Base-by-base conservation (phyloP, 441 rosid species). In the Mallotus repandus region DNA sequence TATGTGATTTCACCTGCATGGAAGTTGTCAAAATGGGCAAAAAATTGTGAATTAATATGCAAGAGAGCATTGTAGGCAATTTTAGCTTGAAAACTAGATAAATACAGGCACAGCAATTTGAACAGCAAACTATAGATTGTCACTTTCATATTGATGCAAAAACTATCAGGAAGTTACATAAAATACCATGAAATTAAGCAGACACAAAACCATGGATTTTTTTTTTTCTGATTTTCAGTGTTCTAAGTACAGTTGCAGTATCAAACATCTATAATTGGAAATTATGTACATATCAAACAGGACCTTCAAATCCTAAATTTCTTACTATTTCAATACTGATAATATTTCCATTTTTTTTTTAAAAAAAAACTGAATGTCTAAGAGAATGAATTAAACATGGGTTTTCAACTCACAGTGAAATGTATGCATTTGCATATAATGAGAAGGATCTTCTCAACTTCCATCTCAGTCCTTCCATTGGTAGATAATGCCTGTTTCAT, bases 1-100 rank as follows among this genome's bases (percentile, higher is more conserved):
- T 87, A 73, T 91, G 89, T 15, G 97, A 91, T 77, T 86, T 89
- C 82, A 89, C 90, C 98, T 93, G 72, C 62, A 85, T 81, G 73
- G 79, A 61, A 65, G 78, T 19, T 79, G 21, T 72, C 7, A 56
- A 21, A 67, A 4, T 69, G 25, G 71, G 76, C 72, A 79, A 75
- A 76, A 78, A 76, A 55, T 66, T 66, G 76, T 32, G 35, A 43
- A 79, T 69, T 72, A 65, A 12, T 61, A 66, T 52, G 84, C 58
- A 67, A 70, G 77, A 56, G 57, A 72, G 76, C 3, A 64, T 54
- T 54, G 46, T 54, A 25, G 64, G 50, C 56, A 22, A 63, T 63
- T 35, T 54, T n/a, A 16, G 49, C 58, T 16, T 54, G 21, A 54
- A 54, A 54, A 5, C 58, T 54, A 54, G 12, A 54, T 9, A 54